phyloP scores from a whole-genome alignment of 352 stramenopile species.

The Blastocystis hominis region DNA sequence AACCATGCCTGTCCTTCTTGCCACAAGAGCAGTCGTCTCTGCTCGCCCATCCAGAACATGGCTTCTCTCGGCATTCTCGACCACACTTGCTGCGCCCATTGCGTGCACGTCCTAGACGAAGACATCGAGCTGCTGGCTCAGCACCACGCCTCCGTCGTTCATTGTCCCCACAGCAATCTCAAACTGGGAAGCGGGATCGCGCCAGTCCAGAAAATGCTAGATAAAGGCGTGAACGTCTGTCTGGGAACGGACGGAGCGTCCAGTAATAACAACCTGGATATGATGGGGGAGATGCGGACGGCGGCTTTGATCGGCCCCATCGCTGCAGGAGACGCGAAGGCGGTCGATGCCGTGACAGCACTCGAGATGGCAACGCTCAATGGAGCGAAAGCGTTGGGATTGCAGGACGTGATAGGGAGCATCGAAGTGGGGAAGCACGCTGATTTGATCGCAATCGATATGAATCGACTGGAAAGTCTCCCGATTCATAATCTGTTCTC shows the following conservation, averaged over 20 bases:
- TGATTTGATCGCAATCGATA: conserved; percentile 72
- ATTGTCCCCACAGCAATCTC: conserved; percentile 78
- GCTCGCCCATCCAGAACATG: conserved; percentile 70
- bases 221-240: conserved; percentile 72
- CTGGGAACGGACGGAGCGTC: conserved; percentile 74
- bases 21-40: conserved; percentile 70
- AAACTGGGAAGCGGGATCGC: conserved; percentile 74
- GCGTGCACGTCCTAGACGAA: conserved; percentile 68
- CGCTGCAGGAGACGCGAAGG: conserved; percentile 66
- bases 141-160: conserved; percentile 68
- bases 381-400: conserved; percentile 71
- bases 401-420: conserved; percentile 72
- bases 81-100: conserved; percentile 70
- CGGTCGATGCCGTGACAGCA: conserved; percentile 60
- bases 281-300: conserved; percentile 77
- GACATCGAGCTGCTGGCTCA: conserved; percentile 69
- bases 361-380: conserved; percentile 79
- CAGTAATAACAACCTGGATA: conserved; percentile 78
- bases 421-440: conserved; percentile 75
- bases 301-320: conserved; percentile 74
- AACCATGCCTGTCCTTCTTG: conserved; percentile 70
- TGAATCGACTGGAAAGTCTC: conserved; percentile 72
- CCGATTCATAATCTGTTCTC: conserved; percentile 76
- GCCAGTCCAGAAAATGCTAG: conserved; percentile 68
- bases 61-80: conserved; percentile 71